phyloP scores from a whole-genome alignment of 257 asterid species.

The Nicotiana attenuata region DNA sequence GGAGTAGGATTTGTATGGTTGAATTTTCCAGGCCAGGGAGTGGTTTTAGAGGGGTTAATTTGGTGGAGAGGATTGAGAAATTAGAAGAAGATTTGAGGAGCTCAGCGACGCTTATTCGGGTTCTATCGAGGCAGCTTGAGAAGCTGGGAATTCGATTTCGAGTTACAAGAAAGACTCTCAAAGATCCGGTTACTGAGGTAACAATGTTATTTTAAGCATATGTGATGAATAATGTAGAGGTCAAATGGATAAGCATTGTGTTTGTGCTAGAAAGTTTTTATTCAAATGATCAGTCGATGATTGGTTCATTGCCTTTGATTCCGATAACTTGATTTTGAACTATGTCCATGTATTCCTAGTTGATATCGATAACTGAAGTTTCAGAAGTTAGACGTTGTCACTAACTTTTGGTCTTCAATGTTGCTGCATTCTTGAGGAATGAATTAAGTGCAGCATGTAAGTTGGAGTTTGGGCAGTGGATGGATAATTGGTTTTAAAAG shows the following conservation, averaged over 20 bases:
- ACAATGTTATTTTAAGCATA: neutral
- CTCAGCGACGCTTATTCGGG: constrained; percentile 50
- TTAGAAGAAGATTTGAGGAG: constrained; percentile 71
- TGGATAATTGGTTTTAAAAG: neutral
- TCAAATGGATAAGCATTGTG: neutral
- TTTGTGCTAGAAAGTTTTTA: neutral
- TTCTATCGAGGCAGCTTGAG: constrained; percentile 76
- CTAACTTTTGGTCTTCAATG: neutral
- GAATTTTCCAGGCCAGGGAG: constrained; percentile 33
- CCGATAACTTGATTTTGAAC: neutral
- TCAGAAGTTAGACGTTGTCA: neutral
- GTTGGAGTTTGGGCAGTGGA: neutral
- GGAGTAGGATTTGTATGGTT: constrained; percentile 56
- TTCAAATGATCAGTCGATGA: neutral
- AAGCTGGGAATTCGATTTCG: constrained; percentile 79
- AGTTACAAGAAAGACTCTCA: constrained; percentile 58
- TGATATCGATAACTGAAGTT: neutral
- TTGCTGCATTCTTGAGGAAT: neutral
- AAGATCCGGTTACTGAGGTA: constrained; percentile 79
- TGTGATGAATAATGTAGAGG: neutral
- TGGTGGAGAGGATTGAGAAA: constrained; percentile 71
- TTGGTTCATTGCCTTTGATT: neutral
- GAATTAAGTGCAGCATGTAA: neutral
- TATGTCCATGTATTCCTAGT: neutral
- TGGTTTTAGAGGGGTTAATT: constrained; percentile 30